Conservation (phyloP, 2,329 filamentous ascomycete species). For the Aspergillus phoenicis region DNA sequence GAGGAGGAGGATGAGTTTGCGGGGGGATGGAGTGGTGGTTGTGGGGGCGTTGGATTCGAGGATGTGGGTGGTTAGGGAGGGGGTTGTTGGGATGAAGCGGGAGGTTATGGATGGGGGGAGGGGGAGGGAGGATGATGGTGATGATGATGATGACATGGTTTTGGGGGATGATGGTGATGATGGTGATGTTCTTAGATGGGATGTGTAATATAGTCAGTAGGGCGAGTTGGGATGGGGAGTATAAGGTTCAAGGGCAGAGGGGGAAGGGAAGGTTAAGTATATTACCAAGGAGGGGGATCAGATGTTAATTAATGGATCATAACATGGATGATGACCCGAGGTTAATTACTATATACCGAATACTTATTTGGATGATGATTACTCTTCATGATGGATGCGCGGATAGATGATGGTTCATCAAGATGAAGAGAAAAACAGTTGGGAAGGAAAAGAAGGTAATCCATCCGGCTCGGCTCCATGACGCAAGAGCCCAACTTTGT, state of each 20-base stretch:
- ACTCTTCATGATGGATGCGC: too few relatives aligned
- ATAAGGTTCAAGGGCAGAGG: background rate
- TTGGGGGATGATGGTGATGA: background rate
- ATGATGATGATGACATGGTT: background rate
- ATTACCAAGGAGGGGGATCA: too few relatives aligned
- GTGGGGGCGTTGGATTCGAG: slow-evolving; percentile 56
- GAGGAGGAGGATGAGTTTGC: slow-evolving; percentile 60
- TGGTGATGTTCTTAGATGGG: background rate
- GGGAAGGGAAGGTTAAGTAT: too few relatives aligned
- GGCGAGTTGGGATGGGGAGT: background rate
- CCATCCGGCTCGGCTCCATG: slow-evolving; percentile 11
- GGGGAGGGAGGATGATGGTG: slow-evolving; percentile 47
- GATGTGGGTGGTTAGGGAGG: slow-evolving; percentile 61
- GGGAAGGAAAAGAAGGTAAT: too few relatives aligned
- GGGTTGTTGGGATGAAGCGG: slow-evolving; percentile 60
- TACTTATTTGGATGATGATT: too few relatives aligned
- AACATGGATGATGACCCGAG: too few relatives aligned
- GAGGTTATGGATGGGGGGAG: slow-evolving; percentile 59
- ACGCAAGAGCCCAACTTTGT: slow-evolving; percentile 10
- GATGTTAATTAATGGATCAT: too few relatives aligned
- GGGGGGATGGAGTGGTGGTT: slow-evolving; percentile 15
- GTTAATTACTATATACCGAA: too few relatives aligned
- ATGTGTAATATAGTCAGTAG: background rate
- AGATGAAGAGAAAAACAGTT: too few relatives aligned
- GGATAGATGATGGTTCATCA: too few relatives aligned